A percentile compares a stretch with the other conserved stretches of the same genome.
Evolutionary conservation across 2,329 filamentous ascomycete species (phyloP).

Genomic region (Xylariaceae sp.): DNA sequence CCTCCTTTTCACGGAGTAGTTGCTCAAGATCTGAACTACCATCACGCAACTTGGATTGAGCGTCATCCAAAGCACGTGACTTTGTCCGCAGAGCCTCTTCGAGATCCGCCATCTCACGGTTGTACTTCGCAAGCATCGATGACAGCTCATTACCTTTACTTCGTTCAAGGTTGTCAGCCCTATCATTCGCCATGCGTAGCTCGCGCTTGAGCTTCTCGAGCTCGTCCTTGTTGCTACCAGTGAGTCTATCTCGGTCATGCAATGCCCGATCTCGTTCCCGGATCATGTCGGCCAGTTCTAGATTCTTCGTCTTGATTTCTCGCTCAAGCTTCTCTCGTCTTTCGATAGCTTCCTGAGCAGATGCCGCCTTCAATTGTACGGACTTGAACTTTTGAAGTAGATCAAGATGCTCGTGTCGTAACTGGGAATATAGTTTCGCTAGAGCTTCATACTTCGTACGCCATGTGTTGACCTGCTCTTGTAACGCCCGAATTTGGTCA

Average conservation of each 20-base stretch:
- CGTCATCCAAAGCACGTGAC: constrained; percentile 83
- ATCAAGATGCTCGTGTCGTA: constrained; percentile 93
- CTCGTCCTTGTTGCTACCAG: constrained; percentile 88
- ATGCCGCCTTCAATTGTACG: constrained; percentile 94
- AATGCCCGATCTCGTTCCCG: constrained; percentile 91
- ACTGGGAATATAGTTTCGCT: constrained; percentile 95
- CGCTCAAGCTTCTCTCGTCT: constrained; percentile 92
- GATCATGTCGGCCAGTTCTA: constrained; percentile 99
- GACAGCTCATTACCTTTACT: constrained; percentile 95
- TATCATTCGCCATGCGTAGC: constrained; percentile 87
- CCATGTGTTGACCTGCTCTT: constrained; percentile 98
- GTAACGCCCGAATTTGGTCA: constrained; percentile 88
- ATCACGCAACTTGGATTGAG: constrained; percentile 77
- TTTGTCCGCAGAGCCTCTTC: constrained; percentile 92
- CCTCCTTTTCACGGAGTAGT: constrained; percentile 89
- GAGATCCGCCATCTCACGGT: constrained; percentile 94
- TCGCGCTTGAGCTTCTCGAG: constrained; percentile 94
- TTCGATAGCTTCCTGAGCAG: constrained; percentile 95
- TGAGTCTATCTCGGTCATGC: constrained; percentile 89
- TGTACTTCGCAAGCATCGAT: constrained; percentile 92
- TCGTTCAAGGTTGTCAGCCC: constrained; percentile 88
- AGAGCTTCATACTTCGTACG: constrained; percentile 94
- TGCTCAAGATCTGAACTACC: constrained; percentile 86
- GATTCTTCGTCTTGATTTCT: constrained; percentile 98
- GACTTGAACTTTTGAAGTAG: constrained; percentile 95